Evolutionary conservation across 176 grass and related monocot genomes (phyloP).

Genomic region (Pontederia paniculata): DNA sequence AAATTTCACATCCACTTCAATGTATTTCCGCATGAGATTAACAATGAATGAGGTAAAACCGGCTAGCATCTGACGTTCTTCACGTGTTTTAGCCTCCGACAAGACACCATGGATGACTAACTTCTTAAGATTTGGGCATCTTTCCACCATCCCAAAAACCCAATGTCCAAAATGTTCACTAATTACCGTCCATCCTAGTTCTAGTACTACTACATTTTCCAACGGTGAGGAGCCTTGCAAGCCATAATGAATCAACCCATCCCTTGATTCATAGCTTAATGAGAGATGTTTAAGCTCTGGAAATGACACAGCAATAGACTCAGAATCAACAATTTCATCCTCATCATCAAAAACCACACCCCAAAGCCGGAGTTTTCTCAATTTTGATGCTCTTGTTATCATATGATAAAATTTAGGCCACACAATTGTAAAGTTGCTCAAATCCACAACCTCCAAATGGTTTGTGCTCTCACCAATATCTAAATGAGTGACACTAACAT

Average conservation of each 20-base stretch:
- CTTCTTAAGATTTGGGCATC: slow-evolving; percentile 93
- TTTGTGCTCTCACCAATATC: slow-evolving; percentile 77
- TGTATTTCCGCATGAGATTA: slow-evolving; percentile 67
- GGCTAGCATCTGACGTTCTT: slow-evolving; percentile 70
- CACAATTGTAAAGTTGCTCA: slow-evolving; percentile 83
- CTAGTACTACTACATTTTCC: slow-evolving; percentile 66
- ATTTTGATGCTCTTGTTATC: slow-evolving; percentile 68
- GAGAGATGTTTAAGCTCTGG: slow-evolving; percentile 76
- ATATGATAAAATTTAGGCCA: slow-evolving; percentile 90
- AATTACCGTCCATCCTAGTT: slow-evolving; percentile 96
- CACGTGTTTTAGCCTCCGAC: slow-evolving; percentile 80
- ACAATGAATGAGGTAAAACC: slow-evolving; percentile 82
- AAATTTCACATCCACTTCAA: slow-evolving; percentile 83
- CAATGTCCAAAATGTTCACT: slow-evolving; percentile 89
- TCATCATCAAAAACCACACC: slow-evolving; percentile 93
- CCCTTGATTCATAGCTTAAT: slow-evolving; percentile 86
- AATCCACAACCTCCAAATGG: slow-evolving; percentile 75
- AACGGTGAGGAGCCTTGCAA: slow-evolving; percentile 56
- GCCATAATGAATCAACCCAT: slow-evolving; percentile 68
- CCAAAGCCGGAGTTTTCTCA: slow-evolving; percentile 68
- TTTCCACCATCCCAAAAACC: slow-evolving; percentile 97
- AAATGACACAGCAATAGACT: slow-evolving; percentile 86
- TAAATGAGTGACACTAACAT: slow-evolving; percentile 90
- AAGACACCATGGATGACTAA: slow-evolving; percentile 88
- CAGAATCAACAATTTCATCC: slow-evolving; percentile 90